Evolutionary conservation across 2,329 filamentous ascomycete genomes (phyloP), one percentile per base, ranked within the genome.

Genomic region (Calonectria pseudoreteaudii): DNA sequence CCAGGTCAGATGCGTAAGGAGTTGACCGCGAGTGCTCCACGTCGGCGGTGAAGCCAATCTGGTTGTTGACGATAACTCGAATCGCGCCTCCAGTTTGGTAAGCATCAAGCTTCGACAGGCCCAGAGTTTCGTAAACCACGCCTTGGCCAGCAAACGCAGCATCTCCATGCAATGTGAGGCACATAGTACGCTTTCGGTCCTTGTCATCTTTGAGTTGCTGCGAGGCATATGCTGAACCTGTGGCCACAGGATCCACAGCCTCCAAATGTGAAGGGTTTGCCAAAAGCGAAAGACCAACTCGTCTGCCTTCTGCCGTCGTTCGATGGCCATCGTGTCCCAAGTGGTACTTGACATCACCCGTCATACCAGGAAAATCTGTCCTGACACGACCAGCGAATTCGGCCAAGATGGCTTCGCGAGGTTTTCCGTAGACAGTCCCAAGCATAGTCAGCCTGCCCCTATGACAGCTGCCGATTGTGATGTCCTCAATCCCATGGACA

Each of bases 251-350:
- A 84, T 99, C 97, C 86, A 98, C 97, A 64, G 97, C 96, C 87
- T 99, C 97, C 82, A 99, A 88, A 89, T 98, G 97, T 66, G 97
- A 98, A 20, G 97, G 97, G 86, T 98, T 99, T 86, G 97, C 97
- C 71, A 99, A 96, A 64, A 99, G 92, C 74, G 96, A 98, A 53
- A 99, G 92, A 87, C 98, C 96, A 20, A 98, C 97, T 75, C 95
- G 95, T 90, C 98, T 98, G 80, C 97, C 97, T 50, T 96, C 98
- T 68, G 96, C 96, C 6, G 97, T 98, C 66, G 96, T 96, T 73
- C 97, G 95, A 88, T 98, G 96, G 80, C 98, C 98, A 89, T 98
- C 98, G 95, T 98, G 98, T 82, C 97, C 97, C 82, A 98, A 89
- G 88, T 98, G 97, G 87, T 98, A 98, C 87, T 99, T 98, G 86